A percentile compares a stretch with the other conserved stretches of the same genome.
phyloP scores from a whole-genome alignment of 192 early-diverging fungal species.

The Rhizoclosmatium globosum region DNA sequence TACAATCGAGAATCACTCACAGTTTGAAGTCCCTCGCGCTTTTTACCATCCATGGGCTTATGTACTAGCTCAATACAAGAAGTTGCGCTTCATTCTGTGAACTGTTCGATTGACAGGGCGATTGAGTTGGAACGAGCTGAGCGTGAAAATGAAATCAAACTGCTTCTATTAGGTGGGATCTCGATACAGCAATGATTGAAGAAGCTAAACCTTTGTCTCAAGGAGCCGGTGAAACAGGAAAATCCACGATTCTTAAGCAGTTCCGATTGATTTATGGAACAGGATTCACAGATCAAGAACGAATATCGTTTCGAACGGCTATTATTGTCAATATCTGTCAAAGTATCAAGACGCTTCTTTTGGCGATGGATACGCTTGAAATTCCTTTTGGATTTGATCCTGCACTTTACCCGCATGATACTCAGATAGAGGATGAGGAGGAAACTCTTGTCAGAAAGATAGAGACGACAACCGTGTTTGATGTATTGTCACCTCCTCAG shows the following conservation, averaged over 20 bases:
- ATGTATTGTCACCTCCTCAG: too few species aligned
- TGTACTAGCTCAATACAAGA: too few species aligned
- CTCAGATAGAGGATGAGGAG: background rate
- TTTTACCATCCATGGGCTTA: too few species aligned
- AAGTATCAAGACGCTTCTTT: slow-evolving; percentile 41
- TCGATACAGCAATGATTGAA: background rate
- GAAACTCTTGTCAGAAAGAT: too few species aligned
- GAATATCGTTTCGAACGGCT: slow-evolving; percentile 40
- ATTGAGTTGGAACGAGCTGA: slow-evolving; percentile 80
- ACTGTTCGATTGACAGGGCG: slow-evolving; percentile 90
- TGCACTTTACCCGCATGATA: background rate
- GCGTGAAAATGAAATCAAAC: slow-evolving; percentile 91
- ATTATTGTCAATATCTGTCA: slow-evolving; percentile 47
- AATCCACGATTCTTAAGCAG: slow-evolving; percentile 57
- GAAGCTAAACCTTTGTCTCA: slow-evolving; percentile 42
- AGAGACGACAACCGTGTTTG: too few species aligned
- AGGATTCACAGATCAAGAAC: slow-evolving; percentile 43
- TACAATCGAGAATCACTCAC: too few species aligned
- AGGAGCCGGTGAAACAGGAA: slow-evolving; percentile 57
- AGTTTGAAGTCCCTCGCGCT: too few species aligned
- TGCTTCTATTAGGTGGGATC: slow-evolving; percentile 78
- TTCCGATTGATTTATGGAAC: slow-evolving; percentile 55
- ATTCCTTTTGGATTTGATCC: slow-evolving; percentile 38
- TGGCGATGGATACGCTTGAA: slow-evolving; percentile 45
- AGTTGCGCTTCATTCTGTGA: slow-evolving; percentile 51